Conservation (phyloP, 352 stramenopile species). For the Phytophthora melonis region DNA sequence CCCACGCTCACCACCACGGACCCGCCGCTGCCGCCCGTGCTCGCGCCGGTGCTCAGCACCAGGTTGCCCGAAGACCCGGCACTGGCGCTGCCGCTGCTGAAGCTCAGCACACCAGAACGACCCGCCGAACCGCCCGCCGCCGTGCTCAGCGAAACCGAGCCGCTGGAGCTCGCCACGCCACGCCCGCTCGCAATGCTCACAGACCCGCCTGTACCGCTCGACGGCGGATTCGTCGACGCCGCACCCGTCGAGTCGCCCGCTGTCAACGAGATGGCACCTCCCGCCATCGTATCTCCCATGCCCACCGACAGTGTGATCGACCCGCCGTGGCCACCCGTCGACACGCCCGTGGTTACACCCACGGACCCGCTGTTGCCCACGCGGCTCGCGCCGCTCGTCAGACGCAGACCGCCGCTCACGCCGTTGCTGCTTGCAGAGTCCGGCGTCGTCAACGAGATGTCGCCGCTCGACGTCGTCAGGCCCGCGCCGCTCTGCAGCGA, state of each 20-base stretch:
- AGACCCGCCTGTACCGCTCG: slow-evolving; percentile 7
- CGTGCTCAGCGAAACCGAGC: slow-evolving; percentile 21
- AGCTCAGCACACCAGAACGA: slow-evolving; percentile 11
- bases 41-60: slow-evolving; percentile 13
- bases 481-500: slow-evolving; percentile 13
- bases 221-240: not conserved
- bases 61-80: slow-evolving; percentile 18
- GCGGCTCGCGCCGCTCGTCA: slow-evolving; percentile 14
- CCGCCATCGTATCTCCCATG: slow-evolving; percentile 3
- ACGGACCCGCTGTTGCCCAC: slow-evolving; percentile 31
- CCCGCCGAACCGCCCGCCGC: slow-evolving; percentile 10
- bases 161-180: slow-evolving; percentile 26
- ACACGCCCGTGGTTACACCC: slow-evolving; percentile 2
- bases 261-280: slow-evolving; percentile 17
- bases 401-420: slow-evolving; percentile 23
- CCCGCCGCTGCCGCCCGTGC: slow-evolving; percentile 7
- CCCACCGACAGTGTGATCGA: slow-evolving; percentile 14
- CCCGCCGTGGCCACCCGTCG: slow-evolving; percentile 8
- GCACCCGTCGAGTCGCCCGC: slow-evolving; percentile 16
- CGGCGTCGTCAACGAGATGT: slow-evolving; percentile 21
- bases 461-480: slow-evolving; percentile 10
- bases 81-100: slow-evolving; percentile 14
- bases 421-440: slow-evolving; percentile 4
- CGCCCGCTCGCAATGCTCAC: slow-evolving; percentile 29
- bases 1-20: slow-evolving; percentile 26